Percentiles rank a stretch among this genome's conserved stretches.
phyloP scores from a whole-genome alignment of 2,329 filamentous ascomycete genomes.

The Microdochium paspali region DNA sequence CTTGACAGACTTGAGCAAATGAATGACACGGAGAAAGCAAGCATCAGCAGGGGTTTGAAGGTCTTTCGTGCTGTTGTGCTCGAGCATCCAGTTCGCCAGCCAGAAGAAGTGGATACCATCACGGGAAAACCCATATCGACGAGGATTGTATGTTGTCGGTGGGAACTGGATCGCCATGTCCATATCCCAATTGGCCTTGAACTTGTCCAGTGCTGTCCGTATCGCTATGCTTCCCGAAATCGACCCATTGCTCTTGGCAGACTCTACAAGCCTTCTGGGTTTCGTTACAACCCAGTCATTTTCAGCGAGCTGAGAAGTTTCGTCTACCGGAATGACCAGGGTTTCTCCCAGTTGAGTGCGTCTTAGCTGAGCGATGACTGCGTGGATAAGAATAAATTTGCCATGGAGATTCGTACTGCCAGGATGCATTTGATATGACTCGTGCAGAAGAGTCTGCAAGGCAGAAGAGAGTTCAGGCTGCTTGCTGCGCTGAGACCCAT shows the following conservation, averaged over 20 bases:
- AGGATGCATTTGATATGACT: slow-evolving; percentile 48
- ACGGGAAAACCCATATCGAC: slow-evolving; percentile 59
- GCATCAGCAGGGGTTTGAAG: slow-evolving; percentile 47
- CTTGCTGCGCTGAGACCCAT: slow-evolving; percentile 52
- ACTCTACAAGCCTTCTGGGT: slow-evolving; percentile 27
- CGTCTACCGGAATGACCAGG: slow-evolving; percentile 23
- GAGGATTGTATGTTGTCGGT: slow-evolving; percentile 37
- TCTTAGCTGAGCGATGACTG: slow-evolving; percentile 52
- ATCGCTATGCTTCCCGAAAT: slow-evolving; percentile 36
- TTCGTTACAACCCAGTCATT: slow-evolving; percentile 47
- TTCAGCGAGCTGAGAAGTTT: slow-evolving; percentile 47
- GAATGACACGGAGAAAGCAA: slow-evolving; percentile 51
- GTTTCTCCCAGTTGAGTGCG: slow-evolving; percentile 30
- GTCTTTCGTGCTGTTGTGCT: slow-evolving; percentile 43
- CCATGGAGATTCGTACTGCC: slow-evolving; percentile 62
- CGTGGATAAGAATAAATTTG: slow-evolving; percentile 67
- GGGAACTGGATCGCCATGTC: slow-evolving; percentile 63
- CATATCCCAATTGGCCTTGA: slow-evolving; percentile 62
- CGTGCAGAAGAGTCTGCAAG: slow-evolving; percentile 50
- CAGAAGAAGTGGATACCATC: slow-evolving; percentile 68
- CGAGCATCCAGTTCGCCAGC: slow-evolving; percentile 57
- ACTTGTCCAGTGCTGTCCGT: slow-evolving; percentile 55
- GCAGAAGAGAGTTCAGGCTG: slow-evolving; percentile 56
- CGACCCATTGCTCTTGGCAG: slow-evolving; percentile 35
- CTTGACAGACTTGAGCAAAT: slow-evolving; percentile 49